These are phyloP conservation scores for Mortierella sp. DNA, from an alignment of 371 early-diverging fungal species.

Conservation along the genomic window DNA sequence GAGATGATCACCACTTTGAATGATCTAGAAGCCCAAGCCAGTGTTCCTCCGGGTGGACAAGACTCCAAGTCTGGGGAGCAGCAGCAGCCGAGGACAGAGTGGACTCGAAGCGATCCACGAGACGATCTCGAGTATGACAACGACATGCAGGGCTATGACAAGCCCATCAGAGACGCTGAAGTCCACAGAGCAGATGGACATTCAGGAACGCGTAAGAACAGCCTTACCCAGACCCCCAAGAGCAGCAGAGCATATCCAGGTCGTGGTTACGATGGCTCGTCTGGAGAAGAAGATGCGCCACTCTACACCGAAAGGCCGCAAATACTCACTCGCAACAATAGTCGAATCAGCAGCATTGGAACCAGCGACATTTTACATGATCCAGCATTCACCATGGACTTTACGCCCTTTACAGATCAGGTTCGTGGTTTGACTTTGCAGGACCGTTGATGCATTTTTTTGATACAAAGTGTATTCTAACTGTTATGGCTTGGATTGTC, in stretches of 20 bases:
- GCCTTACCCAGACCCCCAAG: not conserved
- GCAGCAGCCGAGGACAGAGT: not conserved
- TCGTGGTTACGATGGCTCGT: not conserved
- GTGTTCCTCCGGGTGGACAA: not conserved
- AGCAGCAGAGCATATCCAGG: not conserved
- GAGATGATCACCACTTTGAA: slow-evolving; percentile 51
- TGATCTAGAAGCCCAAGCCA: slow-evolving; percentile 48
- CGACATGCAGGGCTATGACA: slow-evolving; percentile 39
- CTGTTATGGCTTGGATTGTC: not conserved
- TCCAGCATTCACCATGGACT: slow-evolving; percentile 60
- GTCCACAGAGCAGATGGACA: not conserved
- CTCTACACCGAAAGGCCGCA: slow-evolving; percentile 7
- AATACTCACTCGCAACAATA: slow-evolving; percentile 1
- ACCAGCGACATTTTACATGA: slow-evolving; percentile 28
- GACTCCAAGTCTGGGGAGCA: not conserved
- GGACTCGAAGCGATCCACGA: not conserved
- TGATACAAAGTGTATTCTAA: not conserved
- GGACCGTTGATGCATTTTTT: not conserved
- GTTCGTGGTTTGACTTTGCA: slow-evolving; percentile 32
- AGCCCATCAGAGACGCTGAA: slow-evolving; percentile 10
- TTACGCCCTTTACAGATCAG: slow-evolving; percentile 81
- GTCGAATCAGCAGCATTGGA: slow-evolving; percentile 31
- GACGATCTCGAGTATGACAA: slow-evolving; percentile 21
- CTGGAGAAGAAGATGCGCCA: slow-evolving; percentile 1
- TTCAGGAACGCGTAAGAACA: slow-evolving; percentile 3